Base-by-base conservation (phyloP, 768 basidiomycete species). In the Tubosaeta sp. region DNA sequence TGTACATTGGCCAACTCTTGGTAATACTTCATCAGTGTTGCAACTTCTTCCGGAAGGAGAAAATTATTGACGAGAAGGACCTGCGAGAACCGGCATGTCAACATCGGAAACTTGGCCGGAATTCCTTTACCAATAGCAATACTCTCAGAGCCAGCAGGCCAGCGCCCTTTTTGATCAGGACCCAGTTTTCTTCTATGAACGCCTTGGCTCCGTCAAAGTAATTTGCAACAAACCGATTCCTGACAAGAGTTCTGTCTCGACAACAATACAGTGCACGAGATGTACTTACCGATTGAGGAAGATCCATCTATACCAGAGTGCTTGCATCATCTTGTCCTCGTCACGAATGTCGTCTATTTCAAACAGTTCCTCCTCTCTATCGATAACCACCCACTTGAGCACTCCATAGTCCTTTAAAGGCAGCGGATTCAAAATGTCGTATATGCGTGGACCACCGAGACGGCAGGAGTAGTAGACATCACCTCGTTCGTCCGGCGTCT, bases 251-350 rank as follows among this genome's bases (percentile, higher is more conserved):
- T 14, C 46, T 48, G 5, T 31, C 17, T 16, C 25, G 35, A 50
- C n/a, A 25, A 43, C 22, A 7, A 26, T 22, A 37, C 7, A 17
- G 17, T 17, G 13, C 4, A 25, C 10, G 7, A 37, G 29, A 17
- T n/a, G 19, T 13, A 47, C 72, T 46, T 45, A 84, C 85, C 80
- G 69, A 59, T 86, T 76, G 31, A 83, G 63, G 46, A 83, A 66
- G 4, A 89, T 86, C 87, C 87, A 91, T 47, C 89, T 65, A 12
- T 73, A 80, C 88, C 88, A 91, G 12, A 91, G 68, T 6, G 87
- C 86, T 50, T 82, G 80, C 74, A 91, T 85, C 7, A 89, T 82
- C 65, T 91, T 91, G 52, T 86, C 81, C 55, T 89, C 86, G 51
- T 88, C 87, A 37, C 74, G 73, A 11, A 89, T 72, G 59, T 89